Percentiles rank a stretch among this genome's conserved stretches.
Evolutionary conservation across 192 early-diverging fungal genomes (phyloP).

Genomic region (Coemansia sp.): DNA sequence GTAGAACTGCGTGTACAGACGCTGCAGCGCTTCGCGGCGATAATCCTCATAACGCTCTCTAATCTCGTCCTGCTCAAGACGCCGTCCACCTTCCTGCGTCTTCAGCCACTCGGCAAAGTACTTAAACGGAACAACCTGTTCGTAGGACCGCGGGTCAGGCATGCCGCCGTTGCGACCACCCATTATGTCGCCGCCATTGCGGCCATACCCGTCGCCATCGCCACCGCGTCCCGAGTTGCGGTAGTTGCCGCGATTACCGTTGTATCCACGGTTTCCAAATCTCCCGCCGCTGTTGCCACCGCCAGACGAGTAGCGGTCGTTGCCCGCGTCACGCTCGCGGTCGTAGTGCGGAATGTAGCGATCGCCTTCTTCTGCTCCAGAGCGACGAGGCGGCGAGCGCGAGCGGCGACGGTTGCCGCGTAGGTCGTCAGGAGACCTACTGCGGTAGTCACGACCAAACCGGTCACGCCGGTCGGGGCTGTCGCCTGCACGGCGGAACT

Average conservation of each 20-base stretch:
- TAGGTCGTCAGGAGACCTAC: constrained; percentile 36
- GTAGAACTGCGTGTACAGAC: constrained; percentile 73
- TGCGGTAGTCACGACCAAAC: constrained; percentile 48
- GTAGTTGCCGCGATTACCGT: constrained; percentile 37
- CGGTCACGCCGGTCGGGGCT: constrained; percentile 51
- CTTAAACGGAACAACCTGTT: constrained; percentile 73
- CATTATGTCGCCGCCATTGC: constrained; percentile 28
- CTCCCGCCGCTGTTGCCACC: constrained; percentile 37
- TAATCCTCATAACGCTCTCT: constrained; percentile 78
- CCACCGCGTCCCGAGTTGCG: constrained; percentile 44
- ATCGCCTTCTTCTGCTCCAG: constrained; percentile 59
- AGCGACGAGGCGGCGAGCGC: constrained; percentile 39
- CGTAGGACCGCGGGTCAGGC: constrained; percentile 72
- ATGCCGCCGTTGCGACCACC: constrained; percentile 24
- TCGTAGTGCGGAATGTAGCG: constrained; percentile 86
- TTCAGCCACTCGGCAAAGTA: constrained; percentile 71
- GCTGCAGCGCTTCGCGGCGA: constrained; percentile 70
- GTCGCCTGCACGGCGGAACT: constrained; percentile 47
- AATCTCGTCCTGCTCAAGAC: constrained; percentile 75
- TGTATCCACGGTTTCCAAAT: constrained; percentile 25
- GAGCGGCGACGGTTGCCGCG: constrained; percentile 38
- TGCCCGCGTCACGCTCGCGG: constrained; percentile 55
- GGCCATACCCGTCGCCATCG: constrained; percentile 37
- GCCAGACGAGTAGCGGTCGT: constrained; percentile 43
- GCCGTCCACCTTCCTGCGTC: constrained; percentile 56